Evolutionary conservation across 257 asterid species (phyloP), one percentile per base, ranked within the genome.

Genomic region (Solanum medicagineum): DNA sequence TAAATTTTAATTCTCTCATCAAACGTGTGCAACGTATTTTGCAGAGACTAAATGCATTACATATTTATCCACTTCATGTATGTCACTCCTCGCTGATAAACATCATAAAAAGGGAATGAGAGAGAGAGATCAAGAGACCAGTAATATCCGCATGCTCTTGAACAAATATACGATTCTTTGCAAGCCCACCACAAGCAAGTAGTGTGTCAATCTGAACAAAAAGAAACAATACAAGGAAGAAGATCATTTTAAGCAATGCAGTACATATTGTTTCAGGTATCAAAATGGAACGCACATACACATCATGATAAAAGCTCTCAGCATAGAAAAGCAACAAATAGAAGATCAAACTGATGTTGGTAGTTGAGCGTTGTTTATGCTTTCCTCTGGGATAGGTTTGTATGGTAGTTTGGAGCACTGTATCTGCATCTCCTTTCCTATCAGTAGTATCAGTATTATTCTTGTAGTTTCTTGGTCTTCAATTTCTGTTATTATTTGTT

Each of bases 101-200:
- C 45, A 19, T 45, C 44, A 56, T 10, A 81, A 44, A 59, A 10
- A 26, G 85, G 49, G 86, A 88, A 73, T 49, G 42, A 80, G 86
- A 74, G 88, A 74, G 88, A 69, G 88, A 66, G 88, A 86, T 79
- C 84, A 70, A 69, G 87, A 88, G 83, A 94, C 99, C 99, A 85
- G 87, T 93, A 81, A 97, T 93, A 92, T 97, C 95, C 4, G 98
- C 98, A 85, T 95, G 97, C 92, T 96, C 98, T 90, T 96, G 99
- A 86, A 96, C 89, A 89, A 91, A 95, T 90, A 96, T 68, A 17
- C 87, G 86, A 87, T 96, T 96, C 88, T 96, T 96, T 40, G 95
- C 86, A 86, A 96, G 97, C 60, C 99, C 99, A 80, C 98, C 99
- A 85, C 97, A 94, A 16, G 99, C 99, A 71, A 96, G 98, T 87